These are phyloP conservation scores for Microcyclosporella mali DNA, from an alignment of 2,329 filamentous ascomycete genomes.

Conservation along the genomic window DNA sequence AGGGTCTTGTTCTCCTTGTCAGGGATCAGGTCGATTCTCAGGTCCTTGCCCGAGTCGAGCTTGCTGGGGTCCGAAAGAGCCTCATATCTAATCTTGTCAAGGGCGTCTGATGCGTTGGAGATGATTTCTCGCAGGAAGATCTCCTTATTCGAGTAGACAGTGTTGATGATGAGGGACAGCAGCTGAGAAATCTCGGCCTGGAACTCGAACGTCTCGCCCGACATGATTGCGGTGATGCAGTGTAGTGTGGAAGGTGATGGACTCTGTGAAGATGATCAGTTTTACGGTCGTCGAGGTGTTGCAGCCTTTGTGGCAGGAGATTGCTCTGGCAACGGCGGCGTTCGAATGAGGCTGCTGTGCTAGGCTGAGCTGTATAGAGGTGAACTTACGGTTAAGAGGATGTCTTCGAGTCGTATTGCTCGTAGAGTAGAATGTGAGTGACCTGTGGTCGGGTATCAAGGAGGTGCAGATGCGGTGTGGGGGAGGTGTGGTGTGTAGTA, in stretches of 20 bases:
- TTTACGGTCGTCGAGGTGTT: slow-evolving; percentile 1
- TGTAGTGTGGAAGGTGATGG: slow-evolving; percentile 3
- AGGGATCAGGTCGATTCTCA: slow-evolving; percentile 98
- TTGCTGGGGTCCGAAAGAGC: slow-evolving; percentile 93
- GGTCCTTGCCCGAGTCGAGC: slow-evolving; percentile 95
- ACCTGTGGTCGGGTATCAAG: slow-evolving; percentile 14
- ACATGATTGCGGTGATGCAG: slow-evolving; percentile 54
- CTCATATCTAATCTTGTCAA: slow-evolving; percentile 99
- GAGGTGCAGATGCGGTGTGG: not conserved
- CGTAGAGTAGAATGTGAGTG: slow-evolving; percentile 3
- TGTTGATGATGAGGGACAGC: slow-evolving; percentile 99
- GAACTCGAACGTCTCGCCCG: slow-evolving; percentile 96
- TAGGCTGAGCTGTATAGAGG: too few species aligned
- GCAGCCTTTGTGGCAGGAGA: slow-evolving; percentile 2
- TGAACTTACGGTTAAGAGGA: slow-evolving; percentile 7
- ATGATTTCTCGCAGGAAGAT: slow-evolving; percentile 98
- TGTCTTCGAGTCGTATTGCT: not conserved
- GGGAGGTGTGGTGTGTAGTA: not conserved
- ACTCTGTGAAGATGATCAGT: slow-evolving; percentile 1
- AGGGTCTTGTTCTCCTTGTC: slow-evolving; percentile 97
- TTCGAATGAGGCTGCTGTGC: not conserved
- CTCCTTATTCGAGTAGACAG: slow-evolving; percentile 99
- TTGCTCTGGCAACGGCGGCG: slow-evolving; percentile 13
- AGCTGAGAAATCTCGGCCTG: slow-evolving; percentile 99
- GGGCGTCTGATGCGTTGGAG: slow-evolving; percentile 96